Evolutionary conservation across 768 basidiomycete species (phyloP), one percentile per base, ranked within the genome.

Genomic region (Termitomyces sp.): DNA sequence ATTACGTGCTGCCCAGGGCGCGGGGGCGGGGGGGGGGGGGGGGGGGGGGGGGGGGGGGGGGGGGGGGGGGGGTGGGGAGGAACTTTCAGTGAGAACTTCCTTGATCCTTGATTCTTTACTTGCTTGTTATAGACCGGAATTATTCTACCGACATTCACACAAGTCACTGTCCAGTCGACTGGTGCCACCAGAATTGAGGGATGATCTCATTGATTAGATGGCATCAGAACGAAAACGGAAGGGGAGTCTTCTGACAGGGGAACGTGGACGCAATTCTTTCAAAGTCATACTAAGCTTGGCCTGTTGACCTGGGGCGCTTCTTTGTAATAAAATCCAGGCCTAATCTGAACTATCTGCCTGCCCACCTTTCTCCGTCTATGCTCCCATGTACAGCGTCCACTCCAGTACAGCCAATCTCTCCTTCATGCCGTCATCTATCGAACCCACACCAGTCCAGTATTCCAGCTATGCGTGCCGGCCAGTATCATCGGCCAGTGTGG

Each of bases 181-280:
- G 32, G 16, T 32, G 47, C 24, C 22, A 8, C 49, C 14, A 50
- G 16, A 50, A 50, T 18, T 4, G 13, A 24, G 36, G 18, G n/a
- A 52, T 39, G 47, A 51, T 51, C 50, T 51, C 53, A 63, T 56
- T 63, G 61, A 59, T 62, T 60, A 60, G 56, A 64, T 62, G 32
- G 34, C 29, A 59, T 57, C 51, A 55, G 53, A 36, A 34, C 48
- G 31, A 49, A 49, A 49, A 7, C 48, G 48, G 49, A 3, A n/a
- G 39, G 9, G 39, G n/a, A n/a, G 60, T 64, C 64, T 59, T 62
- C 63, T 65, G 65, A 64, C 65, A 59, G 58, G 57, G 36, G 37
- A 61, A 59, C 52, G 58, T 59, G 57, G 51, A 54, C 18, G 50
- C 56, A 57, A 47, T 61, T 59, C 59, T 60, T 59, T 59, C 55